phyloP scores from a whole-genome alignment of 768 basidiomycete species.

The Auriscalpium orientale region DNA sequence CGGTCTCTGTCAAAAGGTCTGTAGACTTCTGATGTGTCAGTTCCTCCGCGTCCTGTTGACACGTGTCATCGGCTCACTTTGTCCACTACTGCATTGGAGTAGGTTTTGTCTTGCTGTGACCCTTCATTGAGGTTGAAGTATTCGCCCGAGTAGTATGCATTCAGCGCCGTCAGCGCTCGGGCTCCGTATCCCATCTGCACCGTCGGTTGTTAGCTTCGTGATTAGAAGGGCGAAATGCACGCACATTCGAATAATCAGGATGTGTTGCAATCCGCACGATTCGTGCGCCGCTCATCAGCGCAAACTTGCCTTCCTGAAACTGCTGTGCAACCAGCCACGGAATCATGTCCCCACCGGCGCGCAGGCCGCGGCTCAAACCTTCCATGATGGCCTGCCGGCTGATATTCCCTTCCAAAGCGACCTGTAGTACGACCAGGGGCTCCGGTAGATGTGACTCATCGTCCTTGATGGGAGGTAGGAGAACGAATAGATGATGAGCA shows the following conservation, averaged over 20 bases:
- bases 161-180: slow-evolving; percentile 77
- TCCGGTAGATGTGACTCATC: slow-evolving; percentile 89
- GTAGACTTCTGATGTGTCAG: slow-evolving; percentile 28
- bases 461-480: slow-evolving; percentile 86
- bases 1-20: slow-evolving; percentile 69
- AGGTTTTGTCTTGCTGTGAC: slow-evolving; percentile 40
- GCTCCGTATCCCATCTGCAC: slow-evolving; percentile 94
- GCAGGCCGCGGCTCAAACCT: slow-evolving; percentile 71
- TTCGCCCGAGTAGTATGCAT: slow-evolving; percentile 90
- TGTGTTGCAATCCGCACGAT: slow-evolving; percentile 92
- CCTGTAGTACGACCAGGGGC: slow-evolving; percentile 91
- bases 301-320: slow-evolving; percentile 95
- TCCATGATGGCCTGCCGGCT: slow-evolving; percentile 81
- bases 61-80: slow-evolving; percentile 23
- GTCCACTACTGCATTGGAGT: slow-evolving; percentile 53
- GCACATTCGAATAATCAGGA: slow-evolving; percentile 87
- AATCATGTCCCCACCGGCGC: slow-evolving; percentile 93
- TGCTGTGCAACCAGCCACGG: slow-evolving; percentile 94
- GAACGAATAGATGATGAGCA: slow-evolving; percentile 92
- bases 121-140: slow-evolving; percentile 81
- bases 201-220: not conserved
- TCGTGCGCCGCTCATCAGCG: slow-evolving; percentile 81
- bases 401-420: slow-evolving; percentile 92
- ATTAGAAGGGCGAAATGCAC: slow-evolving; percentile 21
- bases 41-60: not conserved